Percentiles rank a stretch among this genome's conserved stretches.
Conservation (phyloP, 345 rosid genomes). For the Populus simonii region DNA sequence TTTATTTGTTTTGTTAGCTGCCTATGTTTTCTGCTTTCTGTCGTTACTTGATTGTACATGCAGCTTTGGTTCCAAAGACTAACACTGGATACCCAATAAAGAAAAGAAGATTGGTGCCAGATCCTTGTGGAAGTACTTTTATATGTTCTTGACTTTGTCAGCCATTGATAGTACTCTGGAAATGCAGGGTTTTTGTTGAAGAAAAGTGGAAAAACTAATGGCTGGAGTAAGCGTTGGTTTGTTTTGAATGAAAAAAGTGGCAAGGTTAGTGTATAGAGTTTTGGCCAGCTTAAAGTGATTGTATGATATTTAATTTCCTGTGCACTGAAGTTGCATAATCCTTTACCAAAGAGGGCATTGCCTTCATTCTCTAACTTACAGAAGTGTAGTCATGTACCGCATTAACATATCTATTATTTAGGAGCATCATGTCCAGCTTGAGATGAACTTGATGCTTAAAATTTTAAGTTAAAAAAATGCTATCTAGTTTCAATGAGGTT, state of each 20-base stretch:
- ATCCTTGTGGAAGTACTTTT: background rate
- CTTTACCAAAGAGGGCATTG: background rate
- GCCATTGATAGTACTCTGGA: conserved; percentile 5
- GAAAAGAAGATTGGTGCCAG: background rate
- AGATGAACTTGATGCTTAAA: background rate
- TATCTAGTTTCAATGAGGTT: background rate
- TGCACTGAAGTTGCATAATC: background rate
- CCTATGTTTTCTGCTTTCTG: background rate
- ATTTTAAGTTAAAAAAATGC: background rate
- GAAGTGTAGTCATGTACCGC: background rate
- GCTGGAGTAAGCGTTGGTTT: conserved; percentile 95
- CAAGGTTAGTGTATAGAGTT: conserved; percentile 47
- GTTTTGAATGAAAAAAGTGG: conserved; percentile 95
- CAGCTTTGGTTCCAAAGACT: background rate
- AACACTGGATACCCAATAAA: background rate
- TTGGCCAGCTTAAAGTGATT: background rate
- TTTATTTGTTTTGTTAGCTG: background rate
- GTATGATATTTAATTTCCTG: background rate
- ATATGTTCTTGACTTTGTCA: background rate
- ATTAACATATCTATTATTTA: background rate
- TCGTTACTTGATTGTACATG: background rate
- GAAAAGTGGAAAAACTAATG: conserved; percentile 88
- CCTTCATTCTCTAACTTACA: background rate
- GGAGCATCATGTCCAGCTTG: background rate
- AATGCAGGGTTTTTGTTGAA: conserved; percentile 82